Conservation (phyloP, 2,329 filamentous ascomycete genomes). For the Beauveria pseudobassiana region DNA sequence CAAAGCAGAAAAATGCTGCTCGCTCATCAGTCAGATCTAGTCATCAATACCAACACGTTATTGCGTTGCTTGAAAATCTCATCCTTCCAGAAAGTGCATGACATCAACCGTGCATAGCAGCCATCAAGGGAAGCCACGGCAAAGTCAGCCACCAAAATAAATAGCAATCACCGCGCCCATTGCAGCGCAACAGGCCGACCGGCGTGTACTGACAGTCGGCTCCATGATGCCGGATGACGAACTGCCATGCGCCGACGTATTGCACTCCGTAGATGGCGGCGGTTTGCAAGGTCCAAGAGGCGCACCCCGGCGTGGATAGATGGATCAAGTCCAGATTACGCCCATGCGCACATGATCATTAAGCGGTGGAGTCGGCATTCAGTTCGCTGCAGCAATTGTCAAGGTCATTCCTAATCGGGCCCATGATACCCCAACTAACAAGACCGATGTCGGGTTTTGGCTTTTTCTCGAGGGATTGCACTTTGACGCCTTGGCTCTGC, state of each 20-base stretch:
- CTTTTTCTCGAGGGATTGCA: conserved; percentile 1
- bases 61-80: background rate
- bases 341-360: conserved; percentile 9
- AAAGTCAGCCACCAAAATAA: background rate
- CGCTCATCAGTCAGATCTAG: too few species aligned
- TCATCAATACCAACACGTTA: background rate
- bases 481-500: background rate
- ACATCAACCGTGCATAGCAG: background rate
- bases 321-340: conserved; percentile 7
- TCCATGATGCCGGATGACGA: conserved; percentile 9
- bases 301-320: conserved; percentile 5
- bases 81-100: background rate
- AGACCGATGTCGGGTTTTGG: conserved; percentile 13
- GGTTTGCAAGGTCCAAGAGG: background rate
- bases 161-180: background rate
- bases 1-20: too few species aligned
- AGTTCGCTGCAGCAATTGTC: conserved; percentile 10
- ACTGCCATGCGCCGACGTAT: background rate
- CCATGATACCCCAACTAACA: conserved; percentile 1
- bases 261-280: background rate
- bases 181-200: background rate
- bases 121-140: background rate
- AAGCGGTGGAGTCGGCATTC: conserved; percentile 7
- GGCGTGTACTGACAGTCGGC: background rate
- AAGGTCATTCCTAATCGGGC: conserved; percentile 12